Percentiles rank a stretch among this genome's conserved stretches.
Conservation (phyloP, 2,329 filamentous ascomycete species). For the Pseudopyrenochaeta lycopersici region DNA sequence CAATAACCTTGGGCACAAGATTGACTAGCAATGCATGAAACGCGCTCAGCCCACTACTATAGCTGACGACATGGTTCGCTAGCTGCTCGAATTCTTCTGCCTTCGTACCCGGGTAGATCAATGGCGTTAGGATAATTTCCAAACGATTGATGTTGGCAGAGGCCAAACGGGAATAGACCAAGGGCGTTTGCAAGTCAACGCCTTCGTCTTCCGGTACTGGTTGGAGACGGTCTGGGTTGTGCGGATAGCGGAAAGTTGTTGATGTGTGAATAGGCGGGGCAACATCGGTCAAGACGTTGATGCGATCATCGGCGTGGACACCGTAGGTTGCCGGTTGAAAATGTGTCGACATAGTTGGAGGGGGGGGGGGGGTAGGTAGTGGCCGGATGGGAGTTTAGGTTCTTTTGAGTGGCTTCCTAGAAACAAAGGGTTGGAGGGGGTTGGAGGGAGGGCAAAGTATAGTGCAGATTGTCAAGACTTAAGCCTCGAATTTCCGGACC, state of each 20-base stretch:
- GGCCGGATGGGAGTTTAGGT: not conserved
- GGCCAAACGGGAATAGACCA: slow-evolving; percentile 80
- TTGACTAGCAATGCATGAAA: slow-evolving; percentile 89
- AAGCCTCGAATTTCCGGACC: too few species aligned
- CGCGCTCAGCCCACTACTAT: slow-evolving; percentile 84
- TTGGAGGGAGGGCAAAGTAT: too few species aligned
- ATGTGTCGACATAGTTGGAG: slow-evolving; percentile 8
- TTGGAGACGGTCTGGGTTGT: slow-evolving; percentile 72
- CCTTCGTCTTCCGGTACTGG: slow-evolving; percentile 50
- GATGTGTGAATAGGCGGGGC: slow-evolving; percentile 90
- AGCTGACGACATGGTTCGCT: slow-evolving; percentile 70
- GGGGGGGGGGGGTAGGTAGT: not conserved
- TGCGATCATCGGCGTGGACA: slow-evolving; percentile 83
- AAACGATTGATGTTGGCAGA: slow-evolving; percentile 85
- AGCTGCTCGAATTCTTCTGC: slow-evolving; percentile 26
- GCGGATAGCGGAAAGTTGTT: slow-evolving; percentile 86
- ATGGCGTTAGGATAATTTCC: slow-evolving; percentile 78
- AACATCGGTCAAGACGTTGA: slow-evolving; percentile 79
- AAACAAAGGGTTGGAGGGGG: too few species aligned
- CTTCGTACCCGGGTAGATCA: slow-evolving; percentile 66
- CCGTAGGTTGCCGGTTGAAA: slow-evolving; percentile 71
- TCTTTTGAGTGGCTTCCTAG: too few species aligned
- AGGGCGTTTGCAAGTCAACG: slow-evolving; percentile 38
- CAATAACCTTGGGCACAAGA: slow-evolving; percentile 82
- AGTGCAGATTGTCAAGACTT: too few species aligned